Base-by-base conservation (phyloP, 2,329 filamentous ascomycete species). In the Sarocladium oryzae region DNA sequence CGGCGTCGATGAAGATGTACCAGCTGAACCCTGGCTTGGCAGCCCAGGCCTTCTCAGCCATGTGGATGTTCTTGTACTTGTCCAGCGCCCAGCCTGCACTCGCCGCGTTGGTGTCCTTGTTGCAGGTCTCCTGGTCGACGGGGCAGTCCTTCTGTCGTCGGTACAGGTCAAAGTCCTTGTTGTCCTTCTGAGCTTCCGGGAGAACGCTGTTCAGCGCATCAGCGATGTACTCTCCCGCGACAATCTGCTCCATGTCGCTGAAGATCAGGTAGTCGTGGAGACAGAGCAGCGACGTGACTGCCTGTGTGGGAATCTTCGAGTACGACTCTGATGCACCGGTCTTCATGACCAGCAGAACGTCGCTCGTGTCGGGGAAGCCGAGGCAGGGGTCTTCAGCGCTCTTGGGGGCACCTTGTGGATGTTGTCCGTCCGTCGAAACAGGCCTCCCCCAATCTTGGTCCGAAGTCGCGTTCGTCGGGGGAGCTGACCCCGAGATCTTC, bases 31-130 rank as follows among this genome's bases (percentile, higher is more conserved):
- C 59, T 9, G 78, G 78, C 8, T 73, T 70, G 62, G 75, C 63
- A 21, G 63, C 58, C 57, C 73, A 81, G 1, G 75, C 63, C 63
- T 79, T 77, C 62, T 79, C 73, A 11, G 78, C 73, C 60, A 82
- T 80, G 60, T 81, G 78, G 41, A 81, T 67, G 60, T 80, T 81
- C 63, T 83, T 83, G 67, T 80, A 83, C 65, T 81, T 82, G 66
- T 83, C 79, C 35, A 83, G 62, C 16, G 66, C 69, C 79, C 78
- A 82, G 1, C 69, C 70, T 48, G 26, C 7, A 5, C 16, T 48
- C 28, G 43, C 43, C 6, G 52, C 52, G 45, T 62, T 51, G 58
- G 61, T 66, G 53, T 54, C 30, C 60, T 63, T 66, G 53, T 69
- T 69, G 56, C 76, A 74, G 50, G 69, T 70, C 38, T 72, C 70